Evolutionary conservation across 495 filamentous ascomycete genomes (phyloP), one percentile per base, ranked within the genome.

Genomic region (Pyrenula aspistea): DNA sequence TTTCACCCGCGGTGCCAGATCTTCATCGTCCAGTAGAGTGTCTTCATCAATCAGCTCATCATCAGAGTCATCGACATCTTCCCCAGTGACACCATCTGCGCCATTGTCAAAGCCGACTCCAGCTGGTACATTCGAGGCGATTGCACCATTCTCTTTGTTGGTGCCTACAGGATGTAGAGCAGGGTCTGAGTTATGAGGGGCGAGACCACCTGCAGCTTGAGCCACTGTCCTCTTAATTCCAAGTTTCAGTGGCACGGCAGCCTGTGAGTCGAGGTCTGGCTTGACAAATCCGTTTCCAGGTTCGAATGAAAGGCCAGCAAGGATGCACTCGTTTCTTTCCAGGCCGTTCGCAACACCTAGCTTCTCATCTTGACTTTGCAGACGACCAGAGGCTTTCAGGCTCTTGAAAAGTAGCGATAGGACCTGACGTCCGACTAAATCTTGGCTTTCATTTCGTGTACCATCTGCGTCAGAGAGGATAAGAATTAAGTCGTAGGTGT

Each of bases 21-120:
- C 89, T 49, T 90, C 89, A 55, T 89, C 91, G 2, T 83, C 85
- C 47, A 98, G 72, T 4, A 98, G 76, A 10, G 80, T 81, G 64
- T 96, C 85, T 70, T 96, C 93, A 67, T 97, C 89, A 62, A 98
- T 90, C 47, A 96, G 68, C 51, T 92, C 90, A 59, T 89, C 86
- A 56, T 87, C 83, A 52, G 36, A 25, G 23, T 84, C 78, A 54
- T 85, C 81, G 56, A 80, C 78, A 53, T 74, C 76, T 2, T 63
- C 65, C 49, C 75, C 69, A 48, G 77, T 81, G 15, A 89, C 73
- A 62, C 88, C 88, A 58, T 89, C 83, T 61, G 74, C 76, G 56
- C 82, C 81, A 60, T 88, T 82, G 12, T 89, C 74, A 58, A 88
- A 90, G 10, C 87, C 88, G 21, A 91, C 84, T 19, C 85, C 84